Conservation (phyloP, 805 yeast species). For the Wickerhamiella alocasiicola region DNA sequence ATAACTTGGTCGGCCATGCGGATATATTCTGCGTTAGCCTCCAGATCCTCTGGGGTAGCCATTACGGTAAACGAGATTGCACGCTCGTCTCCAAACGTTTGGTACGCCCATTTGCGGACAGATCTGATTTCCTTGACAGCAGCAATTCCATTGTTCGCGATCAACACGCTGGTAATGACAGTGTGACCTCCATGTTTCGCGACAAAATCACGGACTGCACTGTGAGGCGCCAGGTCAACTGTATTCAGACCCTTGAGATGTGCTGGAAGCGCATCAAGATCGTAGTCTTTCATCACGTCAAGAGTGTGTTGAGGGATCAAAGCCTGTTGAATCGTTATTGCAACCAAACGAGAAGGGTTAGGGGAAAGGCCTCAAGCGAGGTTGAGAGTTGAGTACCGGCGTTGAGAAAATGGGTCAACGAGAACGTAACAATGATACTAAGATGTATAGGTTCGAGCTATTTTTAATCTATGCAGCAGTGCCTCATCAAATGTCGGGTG, state of each 20-base stretch:
- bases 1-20: constrained; percentile 98
- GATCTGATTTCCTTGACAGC: constrained; percentile 98
- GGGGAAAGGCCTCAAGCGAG: no score
- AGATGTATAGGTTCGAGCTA: no score
- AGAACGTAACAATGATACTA: no score
- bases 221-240: constrained; percentile 58
- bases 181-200: constrained; percentile 85
- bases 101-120: constrained; percentile 97
- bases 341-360: no score
- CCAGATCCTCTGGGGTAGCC: constrained; percentile 99
- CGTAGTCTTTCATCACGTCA: constrained; percentile 20
- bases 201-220: constrained; percentile 70
- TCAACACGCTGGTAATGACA: constrained; percentile 67
- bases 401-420: no score
- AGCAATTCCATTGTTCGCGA: constrained; percentile 98
- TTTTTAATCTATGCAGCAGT: no score
- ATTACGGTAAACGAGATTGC: constrained; percentile 90
- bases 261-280: constrained; percentile 37
- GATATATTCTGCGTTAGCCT: constrained; percentile 93
- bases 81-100: constrained; percentile 93
- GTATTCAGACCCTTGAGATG: constrained; percentile 79
- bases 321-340: no score
- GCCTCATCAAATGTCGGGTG: no score
- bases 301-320: no score
- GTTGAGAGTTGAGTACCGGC: no score